Evolutionary conservation across 2,329 filamentous ascomycete genomes (phyloP).

Genomic region (Penicillium janthinellum): DNA sequence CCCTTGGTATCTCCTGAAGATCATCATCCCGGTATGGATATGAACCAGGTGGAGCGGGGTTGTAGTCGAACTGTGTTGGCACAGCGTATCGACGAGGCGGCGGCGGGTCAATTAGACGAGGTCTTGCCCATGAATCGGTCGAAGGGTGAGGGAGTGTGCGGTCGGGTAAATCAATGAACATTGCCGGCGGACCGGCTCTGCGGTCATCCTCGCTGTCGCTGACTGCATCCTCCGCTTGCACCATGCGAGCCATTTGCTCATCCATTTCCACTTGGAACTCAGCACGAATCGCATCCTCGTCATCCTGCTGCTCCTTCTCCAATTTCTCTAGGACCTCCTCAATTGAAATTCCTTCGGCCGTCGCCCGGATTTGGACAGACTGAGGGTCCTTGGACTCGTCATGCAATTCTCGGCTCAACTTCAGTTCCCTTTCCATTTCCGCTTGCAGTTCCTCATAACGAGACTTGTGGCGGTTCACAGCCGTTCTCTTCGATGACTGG

Average conservation of each 20-base stretch:
- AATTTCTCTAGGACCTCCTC: conserved; percentile 24
- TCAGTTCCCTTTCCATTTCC: conserved; percentile 7
- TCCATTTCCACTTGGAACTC: conserved; percentile 29
- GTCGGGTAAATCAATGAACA: conserved; percentile 11
- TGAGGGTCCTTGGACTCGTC: conserved; percentile 11
- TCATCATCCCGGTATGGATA: conserved; percentile 29
- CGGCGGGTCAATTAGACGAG: not conserved
- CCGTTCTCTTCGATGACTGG: conserved; percentile 19
- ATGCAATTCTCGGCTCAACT: conserved; percentile 1
- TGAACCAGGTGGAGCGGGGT: not conserved
- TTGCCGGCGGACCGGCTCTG: not conserved
- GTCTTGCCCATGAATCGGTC: not conserved
- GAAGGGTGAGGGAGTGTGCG: conserved; percentile 5
- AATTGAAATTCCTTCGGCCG: not conserved
- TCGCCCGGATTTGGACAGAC: conserved; percentile 4
- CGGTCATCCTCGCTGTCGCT: conserved; percentile 3
- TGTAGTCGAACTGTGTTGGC: conserved; percentile 5
- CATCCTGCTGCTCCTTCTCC: conserved; percentile 31
- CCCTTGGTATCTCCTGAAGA: conserved; percentile 34
- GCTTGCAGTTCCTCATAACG: conserved; percentile 14
- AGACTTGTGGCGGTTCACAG: conserved; percentile 5
- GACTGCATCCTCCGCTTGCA: conserved; percentile 33
- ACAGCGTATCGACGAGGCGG: not conserved
- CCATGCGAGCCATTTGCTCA: conserved; percentile 40
- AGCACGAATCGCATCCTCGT: conserved; percentile 12